Evolutionary conservation across 2,329 filamentous ascomycete genomes (phyloP).

Genomic region (Pseudocercospora vitis): DNA sequence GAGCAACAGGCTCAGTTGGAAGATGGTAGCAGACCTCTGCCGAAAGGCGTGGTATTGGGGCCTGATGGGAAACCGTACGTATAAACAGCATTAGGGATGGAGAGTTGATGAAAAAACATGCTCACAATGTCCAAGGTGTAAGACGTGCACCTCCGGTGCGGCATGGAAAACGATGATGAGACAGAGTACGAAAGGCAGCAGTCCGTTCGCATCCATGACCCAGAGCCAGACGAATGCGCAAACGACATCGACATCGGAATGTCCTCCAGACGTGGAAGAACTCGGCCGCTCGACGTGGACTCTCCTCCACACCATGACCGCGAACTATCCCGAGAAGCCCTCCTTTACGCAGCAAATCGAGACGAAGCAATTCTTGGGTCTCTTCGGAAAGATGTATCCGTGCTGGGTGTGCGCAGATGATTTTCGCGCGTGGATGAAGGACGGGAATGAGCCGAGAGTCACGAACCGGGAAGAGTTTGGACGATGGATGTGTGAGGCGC

Average conservation of each 20-base stretch:
- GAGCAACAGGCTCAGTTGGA: constrained; percentile 32
- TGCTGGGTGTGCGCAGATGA: constrained; percentile 96
- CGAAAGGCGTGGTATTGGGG: constrained; percentile 72
- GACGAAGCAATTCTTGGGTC: constrained; percentile 71
- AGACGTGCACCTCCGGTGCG: constrained; percentile 64
- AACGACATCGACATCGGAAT: constrained; percentile 56
- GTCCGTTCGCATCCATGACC: constrained; percentile 37
- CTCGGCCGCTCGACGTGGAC: constrained; percentile 92
- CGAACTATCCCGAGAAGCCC: constrained; percentile 74
- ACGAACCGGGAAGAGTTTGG: constrained; percentile 68
- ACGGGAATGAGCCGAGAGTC: constrained; percentile 64
- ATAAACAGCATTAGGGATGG: no score
- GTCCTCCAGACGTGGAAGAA: constrained; percentile 83
- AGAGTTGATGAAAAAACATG: no score
- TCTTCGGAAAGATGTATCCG: constrained; percentile 86
- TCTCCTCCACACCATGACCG: constrained; percentile 86
- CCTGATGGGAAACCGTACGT: constrained; percentile 83
- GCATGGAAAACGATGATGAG: constrained; percentile 59
- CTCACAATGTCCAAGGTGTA: constrained; percentile 56
- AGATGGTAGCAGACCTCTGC: constrained; percentile 53
- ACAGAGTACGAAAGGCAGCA: constrained; percentile 31
- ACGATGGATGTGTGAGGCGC: constrained; percentile 78
- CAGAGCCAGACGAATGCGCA: constrained; percentile 23
- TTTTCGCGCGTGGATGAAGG: constrained; percentile 77
- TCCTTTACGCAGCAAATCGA: constrained; percentile 69